These are phyloP conservation scores for Penicillium daleae DNA, from an alignment of 495 filamentous ascomycete species.

Conservation along the genomic window DNA sequence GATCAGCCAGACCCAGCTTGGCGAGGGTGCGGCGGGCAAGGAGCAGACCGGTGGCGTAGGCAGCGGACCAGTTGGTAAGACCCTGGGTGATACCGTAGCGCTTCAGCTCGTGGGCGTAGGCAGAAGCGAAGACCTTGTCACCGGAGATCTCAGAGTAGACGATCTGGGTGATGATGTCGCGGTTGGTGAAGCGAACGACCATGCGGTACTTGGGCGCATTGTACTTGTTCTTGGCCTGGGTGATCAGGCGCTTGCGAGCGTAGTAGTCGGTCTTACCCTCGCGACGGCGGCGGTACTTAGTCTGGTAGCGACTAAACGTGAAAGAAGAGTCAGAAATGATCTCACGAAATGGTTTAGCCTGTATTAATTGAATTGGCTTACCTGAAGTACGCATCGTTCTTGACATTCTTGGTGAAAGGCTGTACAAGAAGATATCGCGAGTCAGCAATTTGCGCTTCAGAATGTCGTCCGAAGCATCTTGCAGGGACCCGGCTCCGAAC, in stretches of 20 bases:
- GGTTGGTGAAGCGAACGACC: slow-evolving; percentile 99
- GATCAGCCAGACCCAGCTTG: slow-evolving; percentile 92
- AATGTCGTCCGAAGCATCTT: slow-evolving; percentile 89
- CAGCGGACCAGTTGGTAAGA: slow-evolving; percentile 99
- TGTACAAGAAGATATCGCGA: slow-evolving; percentile 65
- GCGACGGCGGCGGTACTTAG: slow-evolving; percentile 98
- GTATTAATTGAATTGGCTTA: slow-evolving; percentile 47
- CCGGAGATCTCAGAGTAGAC: slow-evolving; percentile 94
- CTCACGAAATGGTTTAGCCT: slow-evolving; percentile 12
- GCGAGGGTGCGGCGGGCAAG: slow-evolving; percentile 93
- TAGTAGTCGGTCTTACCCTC: slow-evolving; percentile 99
- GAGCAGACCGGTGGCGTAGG: slow-evolving; percentile 95
- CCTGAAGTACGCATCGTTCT: slow-evolving; percentile 98
- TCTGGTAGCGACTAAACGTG: slow-evolving; percentile 86
- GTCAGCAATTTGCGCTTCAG: slow-evolving; percentile 99
- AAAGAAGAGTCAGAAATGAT: background rate
- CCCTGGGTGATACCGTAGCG: slow-evolving; percentile 96
- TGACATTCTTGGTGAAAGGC: slow-evolving; percentile 93
- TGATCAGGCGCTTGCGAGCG: slow-evolving; percentile 98
- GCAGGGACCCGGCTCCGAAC: slow-evolving; percentile 72
- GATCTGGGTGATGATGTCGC: slow-evolving; percentile 98
- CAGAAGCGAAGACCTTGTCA: slow-evolving; percentile 91
- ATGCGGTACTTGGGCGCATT: slow-evolving; percentile 99
- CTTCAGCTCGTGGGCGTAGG: slow-evolving; percentile 97
- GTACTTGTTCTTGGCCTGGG: slow-evolving; percentile 99